Evolutionary conservation across 805 yeast genomes (phyloP), one percentile per base, ranked within the genome.

Genomic region (Jamesozyma piceae): DNA sequence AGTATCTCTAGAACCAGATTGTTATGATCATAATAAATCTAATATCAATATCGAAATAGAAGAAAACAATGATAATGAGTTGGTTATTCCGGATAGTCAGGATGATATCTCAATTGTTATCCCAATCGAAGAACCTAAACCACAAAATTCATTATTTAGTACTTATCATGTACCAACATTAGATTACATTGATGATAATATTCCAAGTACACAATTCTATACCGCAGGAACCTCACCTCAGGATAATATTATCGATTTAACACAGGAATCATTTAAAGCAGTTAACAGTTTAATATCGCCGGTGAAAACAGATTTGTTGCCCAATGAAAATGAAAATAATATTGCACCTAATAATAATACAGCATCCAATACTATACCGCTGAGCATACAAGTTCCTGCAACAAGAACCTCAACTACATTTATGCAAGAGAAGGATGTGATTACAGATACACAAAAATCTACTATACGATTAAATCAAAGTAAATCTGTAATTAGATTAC

Each of bases 231-330:
- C 20, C 9, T 19, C 35, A 8, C 27, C 19, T 1, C 9, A 37
- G 18, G 50, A 51, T 21, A 44, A 49, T 17, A 43, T 58, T 6
- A 55, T 56, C 4, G 61, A 56, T 42, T 41, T 58, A 31, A 56
- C 63, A 3, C 58, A 55, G 35, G 57, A 43, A 19, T 57, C 65
- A 1, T 61, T 55, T 37, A 52, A 57, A 29, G 61, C 49, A 4
- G 63, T 57, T 2, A 50, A 46, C 11, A 47, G 53, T 3, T 36
- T 61, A 20, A 52, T 56, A 11, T 61, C 65, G 1, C 64, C 63
- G 1, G 31, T 57, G 24, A 53, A 51, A 37, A n/a, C 39, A n/a
- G 47, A 46, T 18, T 3, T 26, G 24, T 3, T 36, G 14, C 8
- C 20, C 11, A 21, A 6, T n/a, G 14, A 20, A 14, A 24, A 22